Evolutionary conservation across 2,329 filamentous ascomycete species (phyloP).

Genomic region (Pseudogymnoascus sp.): DNA sequence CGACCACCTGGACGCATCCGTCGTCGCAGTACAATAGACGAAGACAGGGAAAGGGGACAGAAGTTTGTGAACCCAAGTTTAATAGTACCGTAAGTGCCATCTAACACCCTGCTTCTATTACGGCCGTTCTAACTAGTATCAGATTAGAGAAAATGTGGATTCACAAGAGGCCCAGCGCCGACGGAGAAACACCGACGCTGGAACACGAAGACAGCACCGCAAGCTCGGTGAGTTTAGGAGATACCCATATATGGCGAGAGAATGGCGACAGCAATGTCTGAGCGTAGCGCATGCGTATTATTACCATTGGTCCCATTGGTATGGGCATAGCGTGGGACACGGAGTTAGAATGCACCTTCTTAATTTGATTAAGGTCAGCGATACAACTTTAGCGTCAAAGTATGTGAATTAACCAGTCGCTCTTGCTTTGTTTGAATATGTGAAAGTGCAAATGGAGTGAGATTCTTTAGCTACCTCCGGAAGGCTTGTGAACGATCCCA

Average conservation of each 20-base stretch:
- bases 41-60: constrained; percentile 60
- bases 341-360: background rate
- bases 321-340: background rate
- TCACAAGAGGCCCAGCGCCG: constrained; percentile 11
- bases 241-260: constrained; percentile 43
- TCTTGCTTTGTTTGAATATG: background rate
- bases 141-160: constrained; percentile 67
- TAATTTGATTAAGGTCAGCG: background rate
- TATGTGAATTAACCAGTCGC: background rate
- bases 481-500: background rate
- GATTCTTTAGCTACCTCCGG: background rate
- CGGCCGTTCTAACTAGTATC: constrained; percentile 13
- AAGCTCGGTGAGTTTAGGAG: constrained; percentile 40
- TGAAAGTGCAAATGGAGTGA: background rate
- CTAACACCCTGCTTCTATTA: constrained; percentile 12
- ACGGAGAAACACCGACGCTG: background rate
- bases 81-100: constrained; percentile 49
- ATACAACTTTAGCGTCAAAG: background rate
- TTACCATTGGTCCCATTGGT: background rate
- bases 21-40: constrained; percentile 55
- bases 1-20: constrained; percentile 21
- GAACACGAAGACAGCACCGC: constrained; percentile 30
- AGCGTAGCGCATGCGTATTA: constrained; percentile 8
- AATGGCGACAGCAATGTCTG: constrained; percentile 27
- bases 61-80: constrained; percentile 72